Conservation (phyloP, 2,329 filamentous ascomycete species). For the Pseudohalonectria lignicola region DNA sequence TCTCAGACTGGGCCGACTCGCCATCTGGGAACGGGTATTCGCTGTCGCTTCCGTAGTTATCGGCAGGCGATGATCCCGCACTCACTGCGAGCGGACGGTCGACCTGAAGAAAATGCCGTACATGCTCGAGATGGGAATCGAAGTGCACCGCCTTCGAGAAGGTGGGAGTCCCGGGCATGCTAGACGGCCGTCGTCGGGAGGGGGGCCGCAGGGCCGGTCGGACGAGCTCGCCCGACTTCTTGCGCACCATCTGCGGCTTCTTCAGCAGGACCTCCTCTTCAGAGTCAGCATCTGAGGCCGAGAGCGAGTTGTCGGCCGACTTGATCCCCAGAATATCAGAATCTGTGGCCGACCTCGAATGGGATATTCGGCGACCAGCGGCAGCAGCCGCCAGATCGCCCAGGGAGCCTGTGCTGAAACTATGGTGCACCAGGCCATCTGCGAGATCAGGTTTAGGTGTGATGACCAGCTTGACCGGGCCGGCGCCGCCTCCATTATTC, state of each 20-base stretch:
- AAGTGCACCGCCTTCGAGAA: conserved; percentile 98
- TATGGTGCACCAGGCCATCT: conserved; percentile 21
- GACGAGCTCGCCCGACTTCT: conserved; percentile 96
- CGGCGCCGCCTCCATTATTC: background rate
- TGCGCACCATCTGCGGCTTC: conserved; percentile 90
- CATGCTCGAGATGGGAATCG: conserved; percentile 90
- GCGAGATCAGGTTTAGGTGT: background rate
- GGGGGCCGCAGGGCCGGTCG: conserved; percentile 77
- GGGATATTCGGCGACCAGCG: conserved; percentile 28
- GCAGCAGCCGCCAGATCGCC: conserved; percentile 26
- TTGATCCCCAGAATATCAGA: conserved; percentile 33
- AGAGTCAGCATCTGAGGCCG: conserved; percentile 50
- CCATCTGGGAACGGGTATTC: conserved; percentile 76
- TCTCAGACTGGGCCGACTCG: conserved; percentile 10
- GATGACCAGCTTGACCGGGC: background rate
- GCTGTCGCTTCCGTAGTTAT: conserved; percentile 73
- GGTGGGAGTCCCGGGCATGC: conserved; percentile 94
- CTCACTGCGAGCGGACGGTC: conserved; percentile 94
- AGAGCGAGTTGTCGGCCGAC: conserved; percentile 36
- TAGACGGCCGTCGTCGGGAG: conserved; percentile 74
- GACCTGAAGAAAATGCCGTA: conserved; percentile 88
- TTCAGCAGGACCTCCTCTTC: conserved; percentile 52
- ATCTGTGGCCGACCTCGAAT: conserved; percentile 46
- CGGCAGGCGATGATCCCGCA: conserved; percentile 82
- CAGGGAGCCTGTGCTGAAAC: conserved; percentile 34